phyloP scores from a whole-genome alignment of 2,329 filamentous ascomycete genomes.

The Exophiala oligosperma region DNA sequence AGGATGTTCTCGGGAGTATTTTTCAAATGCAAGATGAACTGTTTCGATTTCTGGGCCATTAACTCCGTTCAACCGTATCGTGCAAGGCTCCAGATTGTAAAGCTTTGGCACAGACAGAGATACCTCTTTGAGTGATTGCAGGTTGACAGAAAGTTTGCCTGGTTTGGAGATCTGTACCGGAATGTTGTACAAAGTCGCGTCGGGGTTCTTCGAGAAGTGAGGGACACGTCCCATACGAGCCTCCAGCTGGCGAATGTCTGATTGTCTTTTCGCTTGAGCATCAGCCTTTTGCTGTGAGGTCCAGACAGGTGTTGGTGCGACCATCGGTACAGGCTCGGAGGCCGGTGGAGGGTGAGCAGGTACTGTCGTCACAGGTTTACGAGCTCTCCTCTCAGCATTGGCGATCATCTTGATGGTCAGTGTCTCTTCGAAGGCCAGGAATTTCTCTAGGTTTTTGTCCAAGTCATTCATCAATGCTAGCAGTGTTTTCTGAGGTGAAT shows the following conservation, averaged over 20 bases:
- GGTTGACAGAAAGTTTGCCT: constrained; percentile 58
- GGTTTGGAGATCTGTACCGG: constrained; percentile 67
- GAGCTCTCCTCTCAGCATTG: constrained; percentile 46
- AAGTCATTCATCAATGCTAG: constrained; percentile 67
- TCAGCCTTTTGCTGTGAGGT: constrained; percentile 57
- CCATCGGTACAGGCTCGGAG: not conserved
- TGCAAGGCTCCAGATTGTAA: constrained; percentile 70
- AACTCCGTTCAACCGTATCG: constrained; percentile 65
- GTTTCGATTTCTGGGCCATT: constrained; percentile 60
- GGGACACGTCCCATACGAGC: constrained; percentile 69
- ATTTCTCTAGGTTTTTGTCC: constrained; percentile 69
- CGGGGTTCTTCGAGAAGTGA: constrained; percentile 66
- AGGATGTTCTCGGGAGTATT: constrained; percentile 57
- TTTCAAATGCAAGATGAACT: constrained; percentile 65
- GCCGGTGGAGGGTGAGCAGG: not conserved
- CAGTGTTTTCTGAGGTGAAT: constrained; percentile 58
- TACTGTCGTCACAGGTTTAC: not conserved
- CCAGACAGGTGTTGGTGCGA: constrained; percentile 9
- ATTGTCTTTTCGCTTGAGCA: constrained; percentile 63
- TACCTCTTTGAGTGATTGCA: constrained; percentile 64
- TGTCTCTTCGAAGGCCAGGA: constrained; percentile 68
- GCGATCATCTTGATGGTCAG: constrained; percentile 70
- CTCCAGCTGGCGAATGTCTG: constrained; percentile 72
- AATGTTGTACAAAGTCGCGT: constrained; percentile 69
- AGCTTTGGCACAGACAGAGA: constrained; percentile 68